Evolutionary conservation across 2,329 filamentous ascomycete genomes (phyloP), one percentile per base, ranked within the genome.

Genomic region (Trichoderma asperellum): DNA sequence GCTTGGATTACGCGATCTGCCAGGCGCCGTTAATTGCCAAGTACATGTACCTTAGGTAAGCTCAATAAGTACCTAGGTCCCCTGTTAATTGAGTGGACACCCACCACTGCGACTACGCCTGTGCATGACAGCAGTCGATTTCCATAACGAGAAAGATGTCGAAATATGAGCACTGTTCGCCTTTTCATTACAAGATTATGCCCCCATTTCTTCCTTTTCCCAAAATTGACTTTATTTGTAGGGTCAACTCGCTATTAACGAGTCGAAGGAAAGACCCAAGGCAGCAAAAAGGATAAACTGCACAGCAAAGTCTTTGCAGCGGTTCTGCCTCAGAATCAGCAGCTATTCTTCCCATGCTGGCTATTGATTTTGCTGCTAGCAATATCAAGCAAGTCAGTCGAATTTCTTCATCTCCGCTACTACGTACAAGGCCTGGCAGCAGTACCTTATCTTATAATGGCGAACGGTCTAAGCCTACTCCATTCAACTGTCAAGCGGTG

Each of bases 1-100:
- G 63, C 55, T 58, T 49, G 8, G 16, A 14, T 35, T n/a, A 58
- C 63, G 63, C 63, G 63, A 58, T 49, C n/a, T 34, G 27, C n/a
- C 16, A 34, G 43, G 18, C 5, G 52, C 40, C 12, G 32, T 34
- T 34, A 55, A 18, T 37, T 29, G 47, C 8, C 1, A 32, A 32
- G 5, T 32, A 1, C 5, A 32, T 32, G 4, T 55, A 29, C n/a
- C n/a, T 55, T 63, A 64, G 47, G 47, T 64, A 64, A 64, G 47
- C 61, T 21, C 14, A 32, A 32, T 32, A 32, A 24, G n/a, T n/a
- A n/a, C n/a, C n/a, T n/a, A n/a, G 7, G 37, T 37, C 37, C 40
- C 40, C 40, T n/a, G 40, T n/a, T 43, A 32, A 27, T 32, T 27
- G 32, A 47, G 58, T 21, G 58, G 47, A n/a, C 40, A 40, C 32